Evolutionary conservation across 805 yeast species (phyloP), one percentile per base, ranked within the genome.

Genomic region (Zygosaccharomyces kombuchaensis): DNA sequence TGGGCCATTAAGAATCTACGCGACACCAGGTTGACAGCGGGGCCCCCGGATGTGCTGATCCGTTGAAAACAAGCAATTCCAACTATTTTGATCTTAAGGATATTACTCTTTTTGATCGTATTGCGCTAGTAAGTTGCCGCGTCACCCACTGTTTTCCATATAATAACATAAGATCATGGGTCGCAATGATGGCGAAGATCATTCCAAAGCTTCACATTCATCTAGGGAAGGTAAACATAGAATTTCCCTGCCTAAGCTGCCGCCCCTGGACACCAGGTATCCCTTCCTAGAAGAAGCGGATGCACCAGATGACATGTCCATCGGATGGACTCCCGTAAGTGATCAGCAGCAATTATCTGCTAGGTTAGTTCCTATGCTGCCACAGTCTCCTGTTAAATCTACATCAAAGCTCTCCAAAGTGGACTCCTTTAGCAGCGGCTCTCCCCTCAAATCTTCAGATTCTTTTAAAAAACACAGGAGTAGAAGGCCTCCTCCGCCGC

Each of bases 181-280:
- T 16, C 34, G 41, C 21, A 38, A 38, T 38, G 41, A 13, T 3
- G 9, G 2, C 31, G 16, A 27, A 10, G 14, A 38, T 26, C 32
- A 38, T 27, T 3, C 21, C 31, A 13, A 16, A 19, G 41, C 16
- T 14, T 13, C 34, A 27, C 19, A 22, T 14, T 38, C 41, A 2
- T 17, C 34, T 27, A 34, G 41, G 27, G 23, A 16, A 10, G 19
- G 10, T 9, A 32, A 38, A 17, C 41, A 22, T 27, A 16, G 34
- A 38, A 43, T 51, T n/a, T 37, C 45, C 14, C 36, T 63, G 27
- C 67, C 67, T 1, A 51, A 53, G 35, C 48, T 63, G 32, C 66
- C 67, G 14, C 67, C 67, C 6, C 47, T 63, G 34, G 46, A 52
- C 22, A 61, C 66, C 7, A 62, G 65, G 8, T 48, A 45, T 13